Evolutionary conservation across 164 flowering plant genomes (phyloP).

Genomic region (Cinnamomum micranthum): DNA sequence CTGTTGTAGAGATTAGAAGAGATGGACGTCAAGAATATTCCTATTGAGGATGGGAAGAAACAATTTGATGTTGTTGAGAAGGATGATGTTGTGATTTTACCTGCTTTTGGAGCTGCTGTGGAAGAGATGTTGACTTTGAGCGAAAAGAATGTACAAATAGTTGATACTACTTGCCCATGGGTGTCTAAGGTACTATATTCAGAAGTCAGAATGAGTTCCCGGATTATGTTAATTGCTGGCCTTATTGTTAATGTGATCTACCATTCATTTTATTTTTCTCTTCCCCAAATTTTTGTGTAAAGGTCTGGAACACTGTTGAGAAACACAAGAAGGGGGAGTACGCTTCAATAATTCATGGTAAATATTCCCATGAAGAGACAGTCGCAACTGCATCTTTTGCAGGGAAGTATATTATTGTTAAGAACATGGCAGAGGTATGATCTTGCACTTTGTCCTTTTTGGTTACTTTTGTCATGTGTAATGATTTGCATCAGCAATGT

Average conservation of each 20-base stretch:
- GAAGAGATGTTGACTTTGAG: constrained; percentile 80
- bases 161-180: constrained; percentile 99
- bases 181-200: constrained; percentile 71
- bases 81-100: constrained; percentile 91
- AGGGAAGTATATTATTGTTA: constrained; percentile 78
- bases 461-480: neutral
- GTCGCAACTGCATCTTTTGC: constrained; percentile 98
- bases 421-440: constrained; percentile 82
- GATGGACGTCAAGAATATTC: constrained; percentile 79
- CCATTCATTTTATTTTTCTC: neutral
- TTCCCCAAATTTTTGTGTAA: neutral
- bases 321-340: constrained; percentile 96
- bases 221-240: neutral
- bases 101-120: constrained; percentile 98
- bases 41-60: constrained; percentile 66
- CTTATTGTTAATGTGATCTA: neutral
- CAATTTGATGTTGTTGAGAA: constrained; percentile 78
- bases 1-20: constrained; percentile 66
- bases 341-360: constrained; percentile 95
- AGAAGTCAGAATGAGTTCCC: constrained; percentile 1
- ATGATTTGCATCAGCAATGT: neutral
- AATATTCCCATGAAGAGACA: constrained; percentile 92
- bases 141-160: constrained; percentile 84
- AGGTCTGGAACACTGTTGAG: constrained; percentile 96
- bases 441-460: neutral